These are phyloP conservation scores for Oxyria digyna DNA, from an alignment of 148 eudicot species.

Conservation along the genomic window DNA sequence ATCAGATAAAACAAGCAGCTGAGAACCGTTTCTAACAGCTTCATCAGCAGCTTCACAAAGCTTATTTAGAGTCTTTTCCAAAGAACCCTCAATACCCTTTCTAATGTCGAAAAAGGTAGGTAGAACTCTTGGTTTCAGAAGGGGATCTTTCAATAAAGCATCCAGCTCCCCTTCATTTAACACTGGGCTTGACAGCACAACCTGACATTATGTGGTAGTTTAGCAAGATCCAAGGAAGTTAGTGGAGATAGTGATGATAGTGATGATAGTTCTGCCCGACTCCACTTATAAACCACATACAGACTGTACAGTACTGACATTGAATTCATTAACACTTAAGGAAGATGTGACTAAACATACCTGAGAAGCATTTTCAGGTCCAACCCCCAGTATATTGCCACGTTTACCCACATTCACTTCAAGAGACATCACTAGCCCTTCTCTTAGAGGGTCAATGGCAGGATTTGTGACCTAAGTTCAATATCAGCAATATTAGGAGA, in stretches of 20 bases:
- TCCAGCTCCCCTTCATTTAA: constrained; percentile 91
- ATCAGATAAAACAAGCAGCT: constrained; percentile 87
- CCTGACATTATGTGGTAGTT: constrained; percentile 28
- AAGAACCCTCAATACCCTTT: constrained; percentile 90
- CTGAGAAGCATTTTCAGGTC: constrained; percentile 98
- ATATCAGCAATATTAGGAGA: constrained; percentile 2
- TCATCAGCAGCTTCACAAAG: constrained; percentile 99
- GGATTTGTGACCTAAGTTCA: constrained; percentile 75
- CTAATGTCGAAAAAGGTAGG: constrained; percentile 76
- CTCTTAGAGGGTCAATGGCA: constrained; percentile 96
- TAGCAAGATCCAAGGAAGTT: not conserved
- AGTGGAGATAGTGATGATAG: not conserved
- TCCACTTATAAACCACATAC: not conserved
- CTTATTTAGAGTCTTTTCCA: constrained; percentile 58
- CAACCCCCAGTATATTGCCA: constrained; percentile 85
- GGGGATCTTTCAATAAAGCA: constrained; percentile 59
- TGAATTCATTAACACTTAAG: not conserved
- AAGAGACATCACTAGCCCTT: constrained; percentile 97
- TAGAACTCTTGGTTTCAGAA: constrained; percentile 65
- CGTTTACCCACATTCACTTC: constrained; percentile 96
- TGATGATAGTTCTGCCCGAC: not conserved
- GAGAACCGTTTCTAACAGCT: constrained; percentile 97
- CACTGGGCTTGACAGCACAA: constrained; percentile 76
- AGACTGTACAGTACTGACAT: constrained; percentile 1
- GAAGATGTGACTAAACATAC: constrained; percentile 22